Evolutionary conservation across 768 basidiomycete species (phyloP).

Genomic region (Tylopilus intermedius): DNA sequence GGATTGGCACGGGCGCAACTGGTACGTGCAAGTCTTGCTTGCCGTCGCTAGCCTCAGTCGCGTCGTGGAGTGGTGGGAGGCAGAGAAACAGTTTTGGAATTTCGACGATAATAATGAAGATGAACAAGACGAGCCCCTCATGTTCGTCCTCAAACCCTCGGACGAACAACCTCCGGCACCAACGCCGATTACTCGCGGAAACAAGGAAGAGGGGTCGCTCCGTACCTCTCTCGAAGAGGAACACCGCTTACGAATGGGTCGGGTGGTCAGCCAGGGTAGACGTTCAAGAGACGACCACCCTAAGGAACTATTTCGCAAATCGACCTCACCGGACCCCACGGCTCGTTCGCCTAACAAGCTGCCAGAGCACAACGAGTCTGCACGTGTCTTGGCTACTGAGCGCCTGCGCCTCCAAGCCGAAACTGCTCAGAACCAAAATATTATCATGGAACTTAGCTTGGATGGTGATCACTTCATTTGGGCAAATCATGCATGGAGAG

Average conservation of each 20-base stretch:
- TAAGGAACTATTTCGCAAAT: constrained; percentile 41
- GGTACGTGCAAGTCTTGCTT: constrained; percentile 96
- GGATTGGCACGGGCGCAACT: constrained; percentile 95
- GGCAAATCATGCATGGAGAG: constrained; percentile 93
- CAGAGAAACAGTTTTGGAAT: constrained; percentile 99
- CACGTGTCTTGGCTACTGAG: constrained; percentile 82
- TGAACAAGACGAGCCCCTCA: constrained; percentile 85
- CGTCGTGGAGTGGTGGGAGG: constrained; percentile 99
- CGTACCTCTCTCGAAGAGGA: constrained; percentile 33
- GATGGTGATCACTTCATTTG: constrained; percentile 94
- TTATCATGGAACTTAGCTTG: constrained; percentile 89
- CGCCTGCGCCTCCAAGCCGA: constrained; percentile 87
- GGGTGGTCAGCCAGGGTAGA: constrained; percentile 47
- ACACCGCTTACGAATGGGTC: constrained; percentile 42
- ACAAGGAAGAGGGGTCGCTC: constrained; percentile 34
- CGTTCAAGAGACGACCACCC: constrained; percentile 55
- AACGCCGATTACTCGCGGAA: constrained; percentile 36
- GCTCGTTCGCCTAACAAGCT: constrained; percentile 40
- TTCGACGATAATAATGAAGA: constrained; percentile 90
- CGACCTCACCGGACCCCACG: constrained; percentile 34
- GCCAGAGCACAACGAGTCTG: constrained; percentile 65
- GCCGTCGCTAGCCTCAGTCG: constrained; percentile 94
- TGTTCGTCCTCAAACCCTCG: constrained; percentile 89
- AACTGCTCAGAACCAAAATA: constrained; percentile 91
- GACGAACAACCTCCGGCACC: constrained; percentile 48